phyloP scores from a whole-genome alignment of 2,329 filamentous ascomycete species.

The Trichoderma endophyticum region DNA sequence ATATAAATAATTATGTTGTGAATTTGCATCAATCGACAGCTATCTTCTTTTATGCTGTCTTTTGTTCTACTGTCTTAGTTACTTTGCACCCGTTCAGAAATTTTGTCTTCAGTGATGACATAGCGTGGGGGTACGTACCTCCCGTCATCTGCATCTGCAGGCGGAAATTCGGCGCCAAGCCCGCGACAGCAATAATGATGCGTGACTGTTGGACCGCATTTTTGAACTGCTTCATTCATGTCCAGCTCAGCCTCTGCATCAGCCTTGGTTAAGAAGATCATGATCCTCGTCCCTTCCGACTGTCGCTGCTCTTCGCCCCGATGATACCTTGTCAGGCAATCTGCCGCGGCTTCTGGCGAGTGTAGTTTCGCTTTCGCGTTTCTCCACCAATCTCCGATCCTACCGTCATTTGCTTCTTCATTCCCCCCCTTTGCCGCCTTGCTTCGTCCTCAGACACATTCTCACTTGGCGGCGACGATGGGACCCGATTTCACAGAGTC shows the following conservation, averaged over 20 bases:
- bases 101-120: conserved; percentile 10
- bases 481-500: conserved; percentile 25
- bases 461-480: conserved; percentile 27
- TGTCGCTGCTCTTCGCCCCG: conserved; percentile 1
- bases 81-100: background rate
- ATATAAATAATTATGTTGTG: background rate
- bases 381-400: conserved; percentile 18
- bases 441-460: conserved; percentile 20
- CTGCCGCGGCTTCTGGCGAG: conserved; percentile 10
- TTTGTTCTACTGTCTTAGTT: background rate
- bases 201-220: conserved; percentile 1
- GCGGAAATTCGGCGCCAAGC: conserved; percentile 3
- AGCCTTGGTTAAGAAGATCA: background rate
- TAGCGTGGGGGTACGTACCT: conserved; percentile 12
- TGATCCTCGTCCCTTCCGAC: background rate
- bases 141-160: conserved; percentile 4
- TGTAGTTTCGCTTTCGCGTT: conserved; percentile 4
- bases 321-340: conserved; percentile 17
- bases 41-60: background rate
- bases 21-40: background rate
- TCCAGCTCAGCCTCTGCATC: background rate
- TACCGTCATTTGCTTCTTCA: background rate
- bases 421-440: background rate
- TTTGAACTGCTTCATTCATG: background rate
- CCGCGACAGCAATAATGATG: conserved; percentile 1